phyloP scores from a whole-genome alignment of 495 filamentous ascomycete species.

The Neurospora sublineolata region DNA sequence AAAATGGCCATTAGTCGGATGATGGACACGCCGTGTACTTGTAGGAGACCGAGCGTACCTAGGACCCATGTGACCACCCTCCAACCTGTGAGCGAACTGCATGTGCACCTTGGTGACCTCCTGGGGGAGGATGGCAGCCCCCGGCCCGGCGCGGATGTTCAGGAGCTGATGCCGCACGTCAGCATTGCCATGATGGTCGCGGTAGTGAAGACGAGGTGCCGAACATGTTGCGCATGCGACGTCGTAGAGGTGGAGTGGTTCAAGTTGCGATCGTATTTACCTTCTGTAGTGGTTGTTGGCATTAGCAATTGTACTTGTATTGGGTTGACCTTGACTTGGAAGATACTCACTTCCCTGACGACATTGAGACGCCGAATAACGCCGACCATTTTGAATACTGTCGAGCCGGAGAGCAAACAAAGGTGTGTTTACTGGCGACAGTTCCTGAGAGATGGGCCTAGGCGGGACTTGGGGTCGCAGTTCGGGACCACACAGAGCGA shows the following conservation, averaged over 20 bases:
- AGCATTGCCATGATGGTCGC: neutral
- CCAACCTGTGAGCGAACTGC: conserved; percentile 56
- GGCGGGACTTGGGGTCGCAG: neutral
- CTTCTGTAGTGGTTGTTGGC: conserved; percentile 25
- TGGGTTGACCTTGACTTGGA: neutral
- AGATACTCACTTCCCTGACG: conserved; percentile 57
- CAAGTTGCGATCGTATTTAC: conserved; percentile 6
- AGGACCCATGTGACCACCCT: conserved; percentile 67
- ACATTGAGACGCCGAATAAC: conserved; percentile 66
- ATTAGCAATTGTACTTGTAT: neutral
- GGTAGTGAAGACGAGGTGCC: neutral
- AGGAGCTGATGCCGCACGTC: conserved; percentile 44
- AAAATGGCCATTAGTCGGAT: neutral
- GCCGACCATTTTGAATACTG: conserved; percentile 56
- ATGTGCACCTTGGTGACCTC: conserved; percentile 77
- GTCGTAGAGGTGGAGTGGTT: conserved; percentile 5
- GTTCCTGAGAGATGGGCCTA: neutral
- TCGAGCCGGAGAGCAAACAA: conserved; percentile 3
- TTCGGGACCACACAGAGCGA: neutral
- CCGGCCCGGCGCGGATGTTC: conserved; percentile 60
- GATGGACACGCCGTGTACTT: neutral
- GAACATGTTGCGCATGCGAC: neutral
- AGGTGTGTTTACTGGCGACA: neutral
- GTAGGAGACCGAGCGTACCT: conserved; percentile 38
- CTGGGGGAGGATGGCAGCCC: conserved; percentile 67